These are phyloP conservation scores for Microbotryum saponariae DNA, from an alignment of 1,284 basidiomycete genomes.

Conservation along the genomic window DNA sequence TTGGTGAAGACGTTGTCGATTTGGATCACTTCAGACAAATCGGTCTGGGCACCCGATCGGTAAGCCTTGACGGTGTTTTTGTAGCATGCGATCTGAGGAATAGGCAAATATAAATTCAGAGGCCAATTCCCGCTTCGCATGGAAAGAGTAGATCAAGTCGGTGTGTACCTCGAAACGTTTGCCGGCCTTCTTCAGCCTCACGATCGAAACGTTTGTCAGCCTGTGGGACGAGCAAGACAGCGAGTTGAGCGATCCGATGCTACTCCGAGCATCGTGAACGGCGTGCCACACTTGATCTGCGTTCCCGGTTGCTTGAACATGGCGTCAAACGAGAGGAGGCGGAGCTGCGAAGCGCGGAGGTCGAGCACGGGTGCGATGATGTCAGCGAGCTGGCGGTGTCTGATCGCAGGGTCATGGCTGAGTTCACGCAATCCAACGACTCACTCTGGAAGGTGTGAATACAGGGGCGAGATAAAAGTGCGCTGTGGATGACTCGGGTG, in stretches of 20 bases:
- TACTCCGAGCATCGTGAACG: constrained; percentile 7
- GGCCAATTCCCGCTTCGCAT: background rate
- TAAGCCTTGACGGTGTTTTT: constrained; percentile 99
- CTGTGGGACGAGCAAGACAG: constrained; percentile 44
- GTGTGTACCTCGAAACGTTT: constrained; percentile 84
- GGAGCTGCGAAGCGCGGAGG: background rate
- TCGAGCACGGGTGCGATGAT: background rate
- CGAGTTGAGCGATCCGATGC: background rate
- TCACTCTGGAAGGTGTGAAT: background rate
- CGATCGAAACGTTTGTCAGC: constrained; percentile 92
- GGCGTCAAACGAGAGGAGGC: constrained; percentile 38
- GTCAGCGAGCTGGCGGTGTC: background rate
- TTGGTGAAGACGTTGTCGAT: constrained; percentile 94
- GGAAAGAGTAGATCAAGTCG: background rate
- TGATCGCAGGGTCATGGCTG: background rate
- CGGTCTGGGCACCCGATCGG: constrained; percentile 85
- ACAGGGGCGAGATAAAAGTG: background rate
- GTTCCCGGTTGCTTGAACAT: constrained; percentile 64
- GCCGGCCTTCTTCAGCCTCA: constrained; percentile 89
- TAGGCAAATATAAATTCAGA: background rate
- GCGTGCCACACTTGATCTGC: constrained; percentile 62
- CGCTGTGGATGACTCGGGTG: too few relatives aligned
- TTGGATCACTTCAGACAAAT: constrained; percentile 92
- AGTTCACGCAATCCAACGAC: background rate
- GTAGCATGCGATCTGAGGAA: constrained; percentile 81